phyloP scores from a whole-genome alignment of 331 rosid species.

The Phaseolus coccineus region DNA sequence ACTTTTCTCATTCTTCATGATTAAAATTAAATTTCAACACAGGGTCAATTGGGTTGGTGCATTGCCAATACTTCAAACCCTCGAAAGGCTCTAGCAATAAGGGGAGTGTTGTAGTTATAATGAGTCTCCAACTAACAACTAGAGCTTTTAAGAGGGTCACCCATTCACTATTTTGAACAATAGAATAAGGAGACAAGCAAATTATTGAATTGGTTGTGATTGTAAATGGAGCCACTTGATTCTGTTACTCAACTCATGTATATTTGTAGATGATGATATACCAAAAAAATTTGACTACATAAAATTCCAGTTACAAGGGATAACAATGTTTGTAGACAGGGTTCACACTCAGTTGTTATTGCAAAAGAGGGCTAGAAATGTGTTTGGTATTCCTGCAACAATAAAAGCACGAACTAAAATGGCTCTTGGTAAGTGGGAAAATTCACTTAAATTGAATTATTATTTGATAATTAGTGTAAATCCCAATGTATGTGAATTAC shows the following conservation, averaged over 20 bases:
- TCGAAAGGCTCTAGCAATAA: not conserved
- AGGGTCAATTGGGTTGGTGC: constrained; percentile 12
- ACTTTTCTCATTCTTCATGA: constrained; percentile 1
- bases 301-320: constrained; percentile 1
- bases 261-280: constrained; percentile 1
- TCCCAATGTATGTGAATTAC: not conserved
- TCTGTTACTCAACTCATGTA: not conserved
- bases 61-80: constrained; percentile 18
- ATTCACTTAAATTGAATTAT: not conserved
- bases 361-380: not conserved
- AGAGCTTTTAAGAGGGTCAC: constrained; percentile 12
- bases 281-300: not conserved
- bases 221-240: not conserved
- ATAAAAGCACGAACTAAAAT: not conserved
- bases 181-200: not conserved
- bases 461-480: not conserved
- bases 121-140: not conserved
- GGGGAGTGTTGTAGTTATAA: not conserved
- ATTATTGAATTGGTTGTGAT: constrained; percentile 8
- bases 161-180: constrained; percentile 16
- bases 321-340: not conserved
- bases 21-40: constrained; percentile 11
- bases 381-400: not conserved
- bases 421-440: not conserved
- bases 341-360: not conserved